A percentile compares a stretch with the other conserved stretches of the same genome.
phyloP scores from a whole-genome alignment of 352 stramenopile species.

The Thalassiosira exigua region DNA sequence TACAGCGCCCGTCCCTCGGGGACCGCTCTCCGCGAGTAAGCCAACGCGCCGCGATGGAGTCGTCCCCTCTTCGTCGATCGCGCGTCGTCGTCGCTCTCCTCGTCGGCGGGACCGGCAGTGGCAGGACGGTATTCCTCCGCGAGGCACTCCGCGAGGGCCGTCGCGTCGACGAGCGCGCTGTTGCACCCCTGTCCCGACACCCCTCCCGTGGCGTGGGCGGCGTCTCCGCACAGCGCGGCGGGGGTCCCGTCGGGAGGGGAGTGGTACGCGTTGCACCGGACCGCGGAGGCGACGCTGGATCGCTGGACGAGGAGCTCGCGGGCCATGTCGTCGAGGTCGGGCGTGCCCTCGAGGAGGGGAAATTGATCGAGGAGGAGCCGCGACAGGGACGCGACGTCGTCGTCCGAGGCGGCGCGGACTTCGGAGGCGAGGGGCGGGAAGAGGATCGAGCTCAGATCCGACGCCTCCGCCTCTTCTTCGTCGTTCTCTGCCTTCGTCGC shows the following conservation, averaged over 20 bases:
- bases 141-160: conserved; percentile 64
- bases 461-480: conserved; percentile 9
- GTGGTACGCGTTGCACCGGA: conserved; percentile 77
- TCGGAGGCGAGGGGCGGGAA: conserved; percentile 28
- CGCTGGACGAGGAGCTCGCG: conserved; percentile 49
- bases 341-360: conserved; percentile 60
- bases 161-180: conserved; percentile 65
- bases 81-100: background rate
- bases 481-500: background rate
- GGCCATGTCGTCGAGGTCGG: conserved; percentile 36
- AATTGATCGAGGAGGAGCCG: conserved; percentile 56
- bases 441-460: conserved; percentile 17
- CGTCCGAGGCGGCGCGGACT: background rate
- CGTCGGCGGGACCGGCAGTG: background rate
- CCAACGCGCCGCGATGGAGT: conserved; percentile 47
- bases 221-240: conserved; percentile 70
- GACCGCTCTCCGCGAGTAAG: conserved; percentile 70
- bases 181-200: conserved; percentile 78
- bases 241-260: conserved; percentile 38
- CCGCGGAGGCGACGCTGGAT: conserved; percentile 52
- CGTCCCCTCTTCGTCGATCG: conserved; percentile 28
- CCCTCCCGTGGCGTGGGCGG: conserved; percentile 77
- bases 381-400: conserved; percentile 15
- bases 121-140: conserved; percentile 14
- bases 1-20: conserved; percentile 75